Evolutionary conservation across 257 asterid genomes (phyloP), one percentile per base, ranked within the genome.

Genomic region (Plantago major): DNA sequence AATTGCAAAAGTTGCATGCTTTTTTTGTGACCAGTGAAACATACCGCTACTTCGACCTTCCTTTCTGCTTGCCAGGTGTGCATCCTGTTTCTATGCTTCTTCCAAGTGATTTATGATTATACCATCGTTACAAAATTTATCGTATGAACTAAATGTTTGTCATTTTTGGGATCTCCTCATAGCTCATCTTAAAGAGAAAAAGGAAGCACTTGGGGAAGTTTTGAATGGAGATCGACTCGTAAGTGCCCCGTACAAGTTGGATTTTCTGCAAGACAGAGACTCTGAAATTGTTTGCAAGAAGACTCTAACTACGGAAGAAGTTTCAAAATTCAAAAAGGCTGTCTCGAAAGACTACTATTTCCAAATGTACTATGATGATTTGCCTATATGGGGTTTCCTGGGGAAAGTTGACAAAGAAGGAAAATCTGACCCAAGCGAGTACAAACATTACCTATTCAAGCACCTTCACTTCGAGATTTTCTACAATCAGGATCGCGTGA

Each of bases 301-400:
- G 71, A 60, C 42, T 18, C 74, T 87, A 17, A 69, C 94, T 9
- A 78, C 68, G 76, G 60, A 74, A 42, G 89, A 87, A 68, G 85
- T 80, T 55, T 68, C 70, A 9, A 82, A 51, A 51, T 87, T 87
- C 55, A 79, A 86, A 40, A 79, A 60, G 40, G 96, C 94, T 2
- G 88, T 84, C 0, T 73, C 80, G 14, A 87, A 84, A 68, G 96
- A 87, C 71, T 87, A 87, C 60, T 87, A 79, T 68, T 84, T 87
- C 13, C 87, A 87, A 42, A 84, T 87, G 94, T 84, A 82, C 76
- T 87, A 84, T 30, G 96, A 87, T 67, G 96, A 87, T 72, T 70
- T 87, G 74, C 94, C 96, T 7, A 71, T 84, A 18, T 87, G 96
- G 96, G 96, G 94, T 28, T 84, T 87, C 49, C 72, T 87, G 33